Evolutionary conservation across 176 grass and related monocot genomes (phyloP), one percentile per base, ranked within the genome.

Genomic region (Eragrostis nindensis): DNA sequence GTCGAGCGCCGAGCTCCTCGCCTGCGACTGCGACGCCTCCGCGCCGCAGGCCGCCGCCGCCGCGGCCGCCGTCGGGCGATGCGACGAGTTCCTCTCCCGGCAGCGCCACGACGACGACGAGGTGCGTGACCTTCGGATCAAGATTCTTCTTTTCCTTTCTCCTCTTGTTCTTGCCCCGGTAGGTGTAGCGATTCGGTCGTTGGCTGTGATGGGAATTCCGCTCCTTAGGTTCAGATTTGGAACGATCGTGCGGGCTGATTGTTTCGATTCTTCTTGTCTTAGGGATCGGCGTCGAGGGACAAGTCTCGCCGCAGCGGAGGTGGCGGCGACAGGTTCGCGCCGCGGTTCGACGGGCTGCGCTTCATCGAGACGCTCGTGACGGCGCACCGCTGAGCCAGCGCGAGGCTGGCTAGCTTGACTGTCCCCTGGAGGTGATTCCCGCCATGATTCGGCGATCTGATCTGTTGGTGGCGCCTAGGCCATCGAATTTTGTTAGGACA

Each of bases 281-380:
- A 88, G 86, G 76, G 18, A 3, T n/a, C 78, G 68, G 59, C 74
- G 59, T 8, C n/a, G 50, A 59, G 7, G 62, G 69, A 62, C 13
- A 32, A 18, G 54, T 56, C 18, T 54, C 12, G 7, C 36, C 63
- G 26, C 44, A 19, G 36, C 72, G 8, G 49, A 9, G 21, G 21
- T 0, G 76, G 48, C 26, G 68, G 43, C 11, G 50, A 62, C 24
- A 79, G 56, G 30, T 88, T 88, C 70, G 81, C 86, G 52, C 86
- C 86, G 81, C 81, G 86, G 14, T 88, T 88, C 81, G 81, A 88
- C 53, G 86, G 86, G 30, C 86, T 88, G 50, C 86, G 86, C 18
- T 88, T 88, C 81, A 75, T 88, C 75, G 81, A 88, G 76, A 88
- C 86, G 62, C 86, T 88, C 76, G 43, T 88, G 70, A 88, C 86